A percentile compares a stretch with the other conserved stretches of the same genome.
Evolutionary conservation across 164 flowering plant genomes (phyloP).

Genomic region (Magnolia sinica): DNA sequence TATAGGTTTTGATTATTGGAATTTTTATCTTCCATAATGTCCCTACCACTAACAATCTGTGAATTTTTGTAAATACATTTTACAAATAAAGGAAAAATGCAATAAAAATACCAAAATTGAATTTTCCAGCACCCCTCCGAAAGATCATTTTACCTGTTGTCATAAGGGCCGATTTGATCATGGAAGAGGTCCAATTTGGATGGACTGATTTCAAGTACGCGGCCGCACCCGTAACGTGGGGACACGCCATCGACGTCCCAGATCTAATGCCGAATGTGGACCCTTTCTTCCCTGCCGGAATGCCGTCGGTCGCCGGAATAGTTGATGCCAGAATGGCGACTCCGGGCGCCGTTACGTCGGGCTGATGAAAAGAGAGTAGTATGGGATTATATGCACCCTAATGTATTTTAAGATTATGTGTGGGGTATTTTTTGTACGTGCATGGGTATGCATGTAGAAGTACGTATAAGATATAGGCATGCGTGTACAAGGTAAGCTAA

Average conservation of each 20-base stretch:
- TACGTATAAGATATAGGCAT: no score
- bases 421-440: no score
- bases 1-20: no score
- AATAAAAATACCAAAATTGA: not conserved
- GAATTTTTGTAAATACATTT: not conserved
- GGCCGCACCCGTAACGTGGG: constrained; percentile 78
- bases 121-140: not conserved
- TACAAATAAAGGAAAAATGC: not conserved
- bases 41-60: not conserved
- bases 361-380: constrained; percentile 32
- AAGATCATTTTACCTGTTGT: constrained; percentile 55
- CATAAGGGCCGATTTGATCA: constrained; percentile 82
- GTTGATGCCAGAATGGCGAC: constrained; percentile 65
- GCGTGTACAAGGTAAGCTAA: no score
- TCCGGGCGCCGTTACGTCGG: constrained; percentile 76
- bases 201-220: constrained; percentile 61
- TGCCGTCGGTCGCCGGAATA: constrained; percentile 30
- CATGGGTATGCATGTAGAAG: no score
- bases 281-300: constrained; percentile 35
- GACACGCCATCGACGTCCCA: constrained; percentile 96
- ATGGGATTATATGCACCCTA: no score
- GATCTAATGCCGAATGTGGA: constrained; percentile 47
- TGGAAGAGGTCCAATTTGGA: constrained; percentile 58
- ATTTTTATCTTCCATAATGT: not conserved
- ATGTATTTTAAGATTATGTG: no score